Evolutionary conservation across 768 basidiomycete genomes (phyloP).

Genomic region (Clitopilus hobsonii): DNA sequence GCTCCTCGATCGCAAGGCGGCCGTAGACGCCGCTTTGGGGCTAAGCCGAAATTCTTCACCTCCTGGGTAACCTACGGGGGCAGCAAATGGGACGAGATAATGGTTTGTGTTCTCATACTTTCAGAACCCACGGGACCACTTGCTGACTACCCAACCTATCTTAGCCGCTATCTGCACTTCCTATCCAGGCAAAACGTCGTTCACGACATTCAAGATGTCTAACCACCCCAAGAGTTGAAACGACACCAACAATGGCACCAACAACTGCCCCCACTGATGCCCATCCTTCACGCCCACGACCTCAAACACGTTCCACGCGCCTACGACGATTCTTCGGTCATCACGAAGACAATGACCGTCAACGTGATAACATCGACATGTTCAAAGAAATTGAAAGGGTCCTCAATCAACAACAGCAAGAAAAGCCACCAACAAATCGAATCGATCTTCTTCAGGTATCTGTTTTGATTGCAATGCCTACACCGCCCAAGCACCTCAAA

Average conservation of each 20-base stretch:
- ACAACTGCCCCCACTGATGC: neutral
- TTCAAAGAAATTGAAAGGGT: too few relatives aligned
- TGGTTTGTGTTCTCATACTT: constrained; percentile 35
- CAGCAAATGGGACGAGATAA: constrained; percentile 41
- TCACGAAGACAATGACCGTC: too few relatives aligned
- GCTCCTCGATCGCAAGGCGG: constrained; percentile 34
- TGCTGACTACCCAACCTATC: constrained; percentile 4
- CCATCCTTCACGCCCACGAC: neutral
- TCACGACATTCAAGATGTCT: constrained; percentile 14
- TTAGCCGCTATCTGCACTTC: constrained; percentile 35
- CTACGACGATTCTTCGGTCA: constrained; percentile 1
- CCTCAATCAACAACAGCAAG: too few relatives aligned
- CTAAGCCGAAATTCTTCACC: constrained; percentile 49
- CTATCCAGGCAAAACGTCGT: constrained; percentile 27
- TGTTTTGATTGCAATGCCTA: constrained; percentile 57
- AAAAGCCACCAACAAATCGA: constrained; percentile 10
- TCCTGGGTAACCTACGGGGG: constrained; percentile 32
- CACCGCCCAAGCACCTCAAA: constrained; percentile 15
- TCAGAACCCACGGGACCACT: constrained; percentile 1
- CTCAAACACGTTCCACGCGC: neutral
- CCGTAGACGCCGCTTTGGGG: constrained; percentile 35
- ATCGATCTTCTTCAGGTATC: constrained; percentile 46
- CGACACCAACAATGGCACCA: too few relatives aligned
- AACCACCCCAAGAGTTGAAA: neutral
- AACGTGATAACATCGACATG: too few relatives aligned